Base-by-base conservation (phyloP, 192 early-diverging fungal species). In the Podila epicladia region DNA sequence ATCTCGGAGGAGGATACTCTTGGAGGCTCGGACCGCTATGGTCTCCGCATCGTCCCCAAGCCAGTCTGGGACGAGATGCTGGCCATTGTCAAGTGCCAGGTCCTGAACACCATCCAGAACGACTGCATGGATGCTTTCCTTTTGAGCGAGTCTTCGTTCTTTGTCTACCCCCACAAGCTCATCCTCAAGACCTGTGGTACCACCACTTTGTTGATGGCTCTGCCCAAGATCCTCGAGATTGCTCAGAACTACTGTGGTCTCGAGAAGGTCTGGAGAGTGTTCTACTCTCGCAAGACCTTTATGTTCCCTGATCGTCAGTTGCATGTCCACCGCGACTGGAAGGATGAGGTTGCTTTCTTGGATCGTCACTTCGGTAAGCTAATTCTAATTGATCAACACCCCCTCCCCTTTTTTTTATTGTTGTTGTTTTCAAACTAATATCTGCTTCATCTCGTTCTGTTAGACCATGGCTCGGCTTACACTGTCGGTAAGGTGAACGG, bases 111-210 rank as follows among this genome's bases (percentile, higher is more conserved):
- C n/a, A 89, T 97, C 62, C 73, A 87, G 67, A 97, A 96, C 83
- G 92, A 92, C 41, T 86, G 93, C 82, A 84, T 92, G 37, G 96
- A 97, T 82, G 95, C 97, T 12, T 99, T 96, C 84, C 87, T 99
- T 58, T 88, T 99, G 66, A 97, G 95, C 85, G 97, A 99, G 87
- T 97, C 95, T 19, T 97, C 96, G 57, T 94, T 99, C 91, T 99
- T 99, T 85, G 95, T 99, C 20, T 98, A 96, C 80, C 90, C 93
- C n/a, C 93, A 98, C 88, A 94, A 95, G 71, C 69, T 99, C 37
- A 94, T 99, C 58, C 86, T 99, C 67, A 99, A 99, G 87, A 99
- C 97, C 15, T 99, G 97, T 84, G 97, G 97, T 22, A 98, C 97
- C 13, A 99, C 97, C 22, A 97, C 95, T 12, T 85, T 99, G 31